These are phyloP conservation scores for Hymenoscyphus repandus DNA, from an alignment of 2,329 filamentous ascomycete genomes.

Conservation along the genomic window DNA sequence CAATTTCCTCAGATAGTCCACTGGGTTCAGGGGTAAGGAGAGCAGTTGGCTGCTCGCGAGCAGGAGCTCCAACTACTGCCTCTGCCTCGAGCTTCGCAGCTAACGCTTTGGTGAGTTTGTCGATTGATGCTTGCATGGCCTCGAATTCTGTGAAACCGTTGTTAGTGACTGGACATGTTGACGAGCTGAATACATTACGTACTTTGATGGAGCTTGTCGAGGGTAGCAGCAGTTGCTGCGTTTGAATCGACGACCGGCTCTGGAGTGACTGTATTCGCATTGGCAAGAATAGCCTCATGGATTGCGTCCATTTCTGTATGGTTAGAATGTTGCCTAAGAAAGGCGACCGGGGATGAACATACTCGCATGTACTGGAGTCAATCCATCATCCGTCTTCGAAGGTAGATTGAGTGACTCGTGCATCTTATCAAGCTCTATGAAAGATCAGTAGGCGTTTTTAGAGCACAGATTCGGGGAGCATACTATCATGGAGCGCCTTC, in stretches of 20 bases:
- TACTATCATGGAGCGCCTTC: constrained; percentile 7
- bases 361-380: constrained; percentile 3
- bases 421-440: constrained; percentile 7
- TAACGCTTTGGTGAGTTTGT: constrained; percentile 6
- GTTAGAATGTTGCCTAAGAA: background rate
- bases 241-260: background rate
- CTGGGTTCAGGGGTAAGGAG: background rate
- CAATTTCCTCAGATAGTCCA: background rate
- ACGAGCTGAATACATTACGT: background rate
- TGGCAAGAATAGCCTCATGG: constrained; percentile 3
- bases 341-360: background rate
- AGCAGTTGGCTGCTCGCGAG: background rate
- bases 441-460: too few relatives aligned
- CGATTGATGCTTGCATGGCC: constrained; percentile 9
- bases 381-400: constrained; percentile 1
- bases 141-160: constrained; percentile 2
- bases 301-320: constrained; percentile 5
- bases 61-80: background rate
- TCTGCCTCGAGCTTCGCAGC: background rate
- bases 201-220: constrained; percentile 6
- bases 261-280: background rate
- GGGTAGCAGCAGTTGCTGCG: background rate
- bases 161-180: background rate
- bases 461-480: background rate
- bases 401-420: constrained; percentile 1